These are phyloP conservation scores for Tylopilus balloui DNA, from an alignment of 768 basidiomycete genomes.

Conservation along the genomic window DNA sequence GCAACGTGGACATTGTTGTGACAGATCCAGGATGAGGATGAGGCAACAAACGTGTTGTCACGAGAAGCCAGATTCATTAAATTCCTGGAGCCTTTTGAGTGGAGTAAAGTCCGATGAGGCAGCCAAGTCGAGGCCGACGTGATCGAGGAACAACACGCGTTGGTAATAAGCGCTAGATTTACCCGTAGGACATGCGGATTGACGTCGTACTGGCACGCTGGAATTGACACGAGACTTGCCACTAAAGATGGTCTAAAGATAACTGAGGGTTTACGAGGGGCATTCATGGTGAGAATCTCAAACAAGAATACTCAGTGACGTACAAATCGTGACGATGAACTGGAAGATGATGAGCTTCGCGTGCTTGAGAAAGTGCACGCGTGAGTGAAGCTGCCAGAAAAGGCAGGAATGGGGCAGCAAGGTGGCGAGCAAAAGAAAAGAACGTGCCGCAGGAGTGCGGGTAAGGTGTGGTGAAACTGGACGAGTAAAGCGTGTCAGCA, in stretches of 20 bases:
- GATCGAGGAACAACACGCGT: constrained; percentile 72
- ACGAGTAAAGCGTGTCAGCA: constrained; percentile 52
- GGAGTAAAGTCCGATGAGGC: constrained; percentile 61
- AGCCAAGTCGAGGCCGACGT: constrained; percentile 51
- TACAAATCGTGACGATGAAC: constrained; percentile 27
- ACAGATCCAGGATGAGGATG: constrained; percentile 68
- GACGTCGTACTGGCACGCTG: constrained; percentile 28
- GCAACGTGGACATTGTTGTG: constrained; percentile 72
- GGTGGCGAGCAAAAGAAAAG: constrained; percentile 46
- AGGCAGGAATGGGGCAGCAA: constrained; percentile 52
- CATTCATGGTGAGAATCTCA: constrained; percentile 26
- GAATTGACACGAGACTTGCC: constrained; percentile 29
- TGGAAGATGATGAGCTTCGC: constrained; percentile 27
- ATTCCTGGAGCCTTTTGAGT: constrained; percentile 56
- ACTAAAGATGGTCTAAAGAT: constrained; percentile 20
- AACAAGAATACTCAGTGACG: constrained; percentile 28
- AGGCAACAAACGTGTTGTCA: constrained; percentile 65
- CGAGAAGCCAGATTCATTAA: constrained; percentile 63
- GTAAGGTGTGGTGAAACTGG: constrained; percentile 45
- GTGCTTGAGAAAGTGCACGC: constrained; percentile 27
- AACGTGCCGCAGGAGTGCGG: constrained; percentile 67
- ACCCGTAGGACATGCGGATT: constrained; percentile 36
- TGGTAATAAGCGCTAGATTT: constrained; percentile 46
- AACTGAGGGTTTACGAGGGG: constrained; percentile 22
- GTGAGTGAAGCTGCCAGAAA: constrained; percentile 46